A percentile compares a stretch with the other conserved stretches of the same genome.
These are phyloP conservation scores for Phylloporus arenicola DNA, from an alignment of 768 basidiomycete species.

Conservation along the genomic window DNA sequence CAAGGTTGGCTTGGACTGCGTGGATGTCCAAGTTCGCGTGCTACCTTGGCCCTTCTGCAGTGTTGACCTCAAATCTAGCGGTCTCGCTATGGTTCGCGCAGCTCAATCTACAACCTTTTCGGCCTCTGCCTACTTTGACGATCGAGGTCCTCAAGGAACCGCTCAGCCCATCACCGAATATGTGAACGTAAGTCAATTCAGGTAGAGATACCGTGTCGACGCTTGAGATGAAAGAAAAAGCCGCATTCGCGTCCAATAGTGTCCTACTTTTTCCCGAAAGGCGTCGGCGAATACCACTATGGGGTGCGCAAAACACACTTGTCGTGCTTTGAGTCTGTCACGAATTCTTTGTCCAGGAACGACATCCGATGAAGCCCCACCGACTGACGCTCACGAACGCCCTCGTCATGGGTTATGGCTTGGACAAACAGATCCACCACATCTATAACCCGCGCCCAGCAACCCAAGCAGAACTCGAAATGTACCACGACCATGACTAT, in stretches of 20 bases:
- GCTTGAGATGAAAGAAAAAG: conserved; percentile 24
- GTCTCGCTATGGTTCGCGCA: conserved; percentile 32
- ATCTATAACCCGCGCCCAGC: conserved; percentile 88
- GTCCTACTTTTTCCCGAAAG: conserved; percentile 94
- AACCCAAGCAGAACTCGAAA: conserved; percentile 82
- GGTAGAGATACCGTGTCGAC: neutral
- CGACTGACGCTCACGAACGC: conserved; percentile 94
- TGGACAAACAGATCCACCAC: conserved; percentile 91
- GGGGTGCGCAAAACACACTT: conserved; percentile 52
- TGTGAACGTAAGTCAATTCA: conserved; percentile 53
- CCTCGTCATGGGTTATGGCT: conserved; percentile 90
- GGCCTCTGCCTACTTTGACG: conserved; percentile 66
- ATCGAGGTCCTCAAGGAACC: conserved; percentile 62
- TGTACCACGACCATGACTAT: conserved; percentile 93
- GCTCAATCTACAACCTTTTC: conserved; percentile 58
- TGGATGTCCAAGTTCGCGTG: neutral
- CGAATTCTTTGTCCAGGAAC: conserved; percentile 54
- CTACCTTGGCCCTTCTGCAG: neutral
- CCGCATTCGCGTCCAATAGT: conserved; percentile 63
- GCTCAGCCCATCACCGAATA: conserved; percentile 78
- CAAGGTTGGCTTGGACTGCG: too few relatives aligned
- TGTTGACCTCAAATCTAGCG: neutral
- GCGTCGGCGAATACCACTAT: conserved; percentile 93
- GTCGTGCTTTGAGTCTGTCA: neutral
- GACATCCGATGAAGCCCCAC: conserved; percentile 98